A percentile compares a stretch with the other conserved stretches of the same genome.
These are phyloP conservation scores for Orobanche coerulescens DNA, from an alignment of 257 asterid species.

Conservation along the genomic window DNA sequence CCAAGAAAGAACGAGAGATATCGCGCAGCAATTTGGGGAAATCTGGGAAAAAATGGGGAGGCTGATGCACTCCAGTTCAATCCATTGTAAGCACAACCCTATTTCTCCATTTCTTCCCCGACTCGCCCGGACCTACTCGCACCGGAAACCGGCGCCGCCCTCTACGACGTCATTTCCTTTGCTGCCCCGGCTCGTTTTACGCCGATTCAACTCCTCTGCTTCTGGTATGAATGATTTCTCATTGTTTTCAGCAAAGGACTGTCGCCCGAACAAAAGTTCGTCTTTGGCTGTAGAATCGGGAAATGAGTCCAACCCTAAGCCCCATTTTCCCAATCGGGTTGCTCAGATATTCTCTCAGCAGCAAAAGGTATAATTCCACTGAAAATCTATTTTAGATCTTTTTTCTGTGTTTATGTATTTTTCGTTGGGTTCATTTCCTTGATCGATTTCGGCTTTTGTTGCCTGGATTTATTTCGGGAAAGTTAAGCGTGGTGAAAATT, in stretches of 20 bases:
- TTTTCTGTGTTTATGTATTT: not conserved
- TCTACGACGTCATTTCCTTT: slow-evolving; percentile 13
- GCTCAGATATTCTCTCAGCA: slow-evolving; percentile 24
- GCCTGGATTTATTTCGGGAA: not conserved
- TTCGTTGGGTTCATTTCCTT: not conserved
- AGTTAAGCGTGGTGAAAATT: not conserved
- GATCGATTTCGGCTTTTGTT: slow-evolving; percentile 1
- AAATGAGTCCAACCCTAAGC: slow-evolving; percentile 30
- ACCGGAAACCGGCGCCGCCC: slow-evolving; percentile 21
- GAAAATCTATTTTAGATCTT: not conserved
- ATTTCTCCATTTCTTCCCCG: slow-evolving; percentile 38
- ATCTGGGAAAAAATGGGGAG: slow-evolving; percentile 46
- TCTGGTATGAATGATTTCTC: slow-evolving; percentile 28
- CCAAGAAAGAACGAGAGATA: no score
- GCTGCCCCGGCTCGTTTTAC: slow-evolving; percentile 9
- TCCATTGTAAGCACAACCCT: slow-evolving; percentile 36
- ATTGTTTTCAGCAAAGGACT: slow-evolving; percentile 18
- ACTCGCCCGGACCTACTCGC: slow-evolving; percentile 24
- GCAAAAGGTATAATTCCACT: slow-evolving; percentile 36
- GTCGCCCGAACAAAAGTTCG: slow-evolving; percentile 18
- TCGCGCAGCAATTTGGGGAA: not conserved
- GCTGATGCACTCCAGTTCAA: slow-evolving; percentile 48
- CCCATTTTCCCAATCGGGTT: slow-evolving; percentile 29
- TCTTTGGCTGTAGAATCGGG: slow-evolving; percentile 24
- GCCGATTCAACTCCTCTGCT: slow-evolving; percentile 29